A percentile compares a stretch with the other conserved stretches of the same genome.
These are phyloP conservation scores for Teunomyces barrocoloradensis DNA, from an alignment of 805 yeast genomes.

Conservation along the genomic window DNA sequence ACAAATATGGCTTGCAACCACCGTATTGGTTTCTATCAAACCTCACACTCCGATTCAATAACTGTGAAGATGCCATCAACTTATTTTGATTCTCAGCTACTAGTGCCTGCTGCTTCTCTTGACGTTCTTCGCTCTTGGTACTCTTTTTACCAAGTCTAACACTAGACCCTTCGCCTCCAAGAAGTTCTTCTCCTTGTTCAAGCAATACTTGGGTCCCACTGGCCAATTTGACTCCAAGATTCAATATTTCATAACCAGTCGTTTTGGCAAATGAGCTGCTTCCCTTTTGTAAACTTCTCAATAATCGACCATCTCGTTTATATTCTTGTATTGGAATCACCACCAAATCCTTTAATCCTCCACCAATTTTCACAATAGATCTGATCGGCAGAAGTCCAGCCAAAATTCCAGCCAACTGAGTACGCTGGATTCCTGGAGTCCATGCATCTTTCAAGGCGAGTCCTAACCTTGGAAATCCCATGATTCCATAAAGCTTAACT, in stretches of 20 bases:
- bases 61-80: conserved; percentile 25
- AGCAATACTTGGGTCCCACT: conserved; percentile 82
- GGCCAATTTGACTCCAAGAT: conserved; percentile 80
- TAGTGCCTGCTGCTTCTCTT: neutral
- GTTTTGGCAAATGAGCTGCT: conserved; percentile 69
- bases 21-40: conserved; percentile 19
- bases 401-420: conserved; percentile 76
- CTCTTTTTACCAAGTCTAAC: conserved; percentile 29
- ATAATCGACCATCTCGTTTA: conserved; percentile 64
- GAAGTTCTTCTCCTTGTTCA: conserved; percentile 73
- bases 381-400: conserved; percentile 83
- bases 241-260: conserved; percentile 76
- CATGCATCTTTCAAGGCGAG: conserved; percentile 62
- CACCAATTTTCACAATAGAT: conserved; percentile 72
- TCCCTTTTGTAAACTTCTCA: conserved; percentile 73
- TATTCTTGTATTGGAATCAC: conserved; percentile 75
- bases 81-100: conserved; percentile 1
- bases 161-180: conserved; percentile 71
- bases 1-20: conserved; percentile 26
- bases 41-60: conserved; percentile 19
- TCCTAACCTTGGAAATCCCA: conserved; percentile 67
- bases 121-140: neutral
- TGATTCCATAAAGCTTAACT: conserved; percentile 67
- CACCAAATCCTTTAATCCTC: conserved; percentile 72
- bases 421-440: conserved; percentile 84